phyloP scores from a whole-genome alignment of 2,329 filamentous ascomycete genomes.

The Talaromyces piceae region DNA sequence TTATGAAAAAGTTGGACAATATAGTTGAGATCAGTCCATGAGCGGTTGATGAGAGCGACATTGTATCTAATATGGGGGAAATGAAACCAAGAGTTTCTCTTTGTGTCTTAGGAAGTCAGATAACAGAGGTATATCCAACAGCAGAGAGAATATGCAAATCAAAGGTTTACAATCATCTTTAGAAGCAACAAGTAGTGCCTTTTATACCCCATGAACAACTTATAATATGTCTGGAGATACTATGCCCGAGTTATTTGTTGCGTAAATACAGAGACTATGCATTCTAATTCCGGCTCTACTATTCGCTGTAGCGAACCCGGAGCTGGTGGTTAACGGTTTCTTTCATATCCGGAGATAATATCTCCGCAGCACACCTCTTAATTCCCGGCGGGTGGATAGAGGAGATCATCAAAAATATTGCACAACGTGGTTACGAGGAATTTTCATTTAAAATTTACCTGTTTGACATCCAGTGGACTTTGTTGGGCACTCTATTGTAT shows the following conservation, averaged over 20 bases:
- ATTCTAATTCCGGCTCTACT: background rate
- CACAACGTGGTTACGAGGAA: too few relatives aligned
- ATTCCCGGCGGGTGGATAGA: background rate
- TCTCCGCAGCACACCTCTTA: constrained; percentile 3
- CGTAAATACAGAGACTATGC: background rate
- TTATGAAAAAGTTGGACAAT: constrained; percentile 10
- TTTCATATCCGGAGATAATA: constrained; percentile 8
- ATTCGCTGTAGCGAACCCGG: background rate
- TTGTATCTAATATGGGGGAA: background rate
- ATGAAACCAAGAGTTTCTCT: background rate
- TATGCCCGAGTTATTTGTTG: background rate
- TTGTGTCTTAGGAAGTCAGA: background rate
- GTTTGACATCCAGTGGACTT: too few relatives aligned
- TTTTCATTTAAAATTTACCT: too few relatives aligned
- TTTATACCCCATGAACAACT: background rate
- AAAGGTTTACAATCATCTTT: background rate
- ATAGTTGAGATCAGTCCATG: constrained; percentile 3
- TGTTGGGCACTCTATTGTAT: too few relatives aligned
- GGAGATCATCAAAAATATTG: too few relatives aligned
- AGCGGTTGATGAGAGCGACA: constrained; percentile 6
- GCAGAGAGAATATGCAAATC: background rate
- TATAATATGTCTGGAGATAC: background rate
- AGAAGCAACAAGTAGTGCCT: background rate
- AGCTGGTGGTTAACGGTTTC: background rate
- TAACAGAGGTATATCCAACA: background rate